Evolutionary conservation across 345 rosid species (phyloP), one percentile per base, ranked within the genome.

Genomic region (Nasturtium officinale): DNA sequence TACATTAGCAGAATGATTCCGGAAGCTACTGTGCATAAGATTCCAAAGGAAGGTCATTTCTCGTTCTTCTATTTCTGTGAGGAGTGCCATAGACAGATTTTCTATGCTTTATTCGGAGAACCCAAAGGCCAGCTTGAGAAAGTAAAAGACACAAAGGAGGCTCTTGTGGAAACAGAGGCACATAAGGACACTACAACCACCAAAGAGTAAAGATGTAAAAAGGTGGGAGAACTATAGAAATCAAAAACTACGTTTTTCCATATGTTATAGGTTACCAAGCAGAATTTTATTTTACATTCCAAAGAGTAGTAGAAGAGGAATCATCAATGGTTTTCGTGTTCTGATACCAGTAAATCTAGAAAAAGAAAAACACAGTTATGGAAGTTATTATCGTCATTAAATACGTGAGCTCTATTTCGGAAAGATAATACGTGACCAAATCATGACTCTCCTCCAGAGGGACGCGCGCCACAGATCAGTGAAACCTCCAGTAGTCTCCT

Each of bases 21-120:
- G 3, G 80, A 75, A 51, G 94, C 90, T 11, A 77, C 77, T 52
- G 66, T 87, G 61, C 90, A 89, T 71, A 85, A 74, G 81, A 85
- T 87, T 55, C 85, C 87, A 46, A 77, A 80, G 15, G 97, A 93
- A 83, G 97, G 98, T 47, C 98, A 93, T 52, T 87, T 86, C 71
- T 93, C 98, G 0, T 89, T 67, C 66, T 87, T 87, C 77, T 87
- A 68, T 71, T 83, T 87, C 79, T 90, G 97, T 8, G 92, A 89
- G n/a, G 90, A 87, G 45, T 93, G 98, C 77, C 98, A 93, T 37
- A 67, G 90, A 37, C 85, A 81, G 70, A 82, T 93, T 29, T 78
- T 93, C 77, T 82, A 85, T 23, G 73, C 87, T 23, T 84, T 93
- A 20, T 90, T 93, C 6, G 96, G 94, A 77, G 80, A 76, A 21